A percentile compares a stretch with the other conserved stretches of the same genome.
These are phyloP conservation scores for Nakazawaea anatomiae DNA, from an alignment of 805 yeast species.

Conservation along the genomic window DNA sequence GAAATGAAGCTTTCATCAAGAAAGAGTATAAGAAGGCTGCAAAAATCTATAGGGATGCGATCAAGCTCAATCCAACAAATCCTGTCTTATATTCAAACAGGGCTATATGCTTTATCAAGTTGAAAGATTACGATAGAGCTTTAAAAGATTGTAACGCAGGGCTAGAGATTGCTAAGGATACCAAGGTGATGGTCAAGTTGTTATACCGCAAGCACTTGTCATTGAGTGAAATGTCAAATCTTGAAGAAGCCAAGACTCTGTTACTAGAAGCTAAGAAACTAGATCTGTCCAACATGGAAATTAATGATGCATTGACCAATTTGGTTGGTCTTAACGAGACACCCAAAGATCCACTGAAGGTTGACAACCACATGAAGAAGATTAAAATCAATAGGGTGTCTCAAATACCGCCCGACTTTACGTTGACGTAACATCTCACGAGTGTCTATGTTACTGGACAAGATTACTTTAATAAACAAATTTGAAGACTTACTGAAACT, in stretches of 20 bases:
- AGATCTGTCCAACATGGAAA: constrained; percentile 35
- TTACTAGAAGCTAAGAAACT: constrained; percentile 31
- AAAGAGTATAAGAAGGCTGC: constrained; percentile 46
- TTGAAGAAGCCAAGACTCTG: constrained; percentile 21
- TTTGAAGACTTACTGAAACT: no score
- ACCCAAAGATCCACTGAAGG: background rate
- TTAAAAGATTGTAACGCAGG: constrained; percentile 46
- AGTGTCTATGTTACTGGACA: no score
- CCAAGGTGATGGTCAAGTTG: constrained; percentile 38
- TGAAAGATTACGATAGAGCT: constrained; percentile 43
- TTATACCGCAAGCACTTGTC: constrained; percentile 46
- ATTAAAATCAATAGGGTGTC: no score
- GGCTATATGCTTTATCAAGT: constrained; percentile 57
- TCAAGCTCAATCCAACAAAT: constrained; percentile 38
- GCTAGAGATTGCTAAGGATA: constrained; percentile 19
- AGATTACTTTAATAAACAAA: no score
- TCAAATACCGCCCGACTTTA: no score
- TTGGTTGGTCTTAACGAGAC: no score
- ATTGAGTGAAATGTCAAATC: constrained; percentile 21
- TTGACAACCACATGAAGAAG: background rate
- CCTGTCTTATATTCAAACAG: constrained; percentile 62
- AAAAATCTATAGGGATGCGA: constrained; percentile 49
- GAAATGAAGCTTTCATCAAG: constrained; percentile 46
- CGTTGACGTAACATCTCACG: no score
- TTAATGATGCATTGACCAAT: constrained; percentile 27